Percentiles rank a stretch among this genome's conserved stretches.
Evolutionary conservation across 2,329 filamentous ascomycete species (phyloP).

Genomic region (Ceratocystis colombiana): DNA sequence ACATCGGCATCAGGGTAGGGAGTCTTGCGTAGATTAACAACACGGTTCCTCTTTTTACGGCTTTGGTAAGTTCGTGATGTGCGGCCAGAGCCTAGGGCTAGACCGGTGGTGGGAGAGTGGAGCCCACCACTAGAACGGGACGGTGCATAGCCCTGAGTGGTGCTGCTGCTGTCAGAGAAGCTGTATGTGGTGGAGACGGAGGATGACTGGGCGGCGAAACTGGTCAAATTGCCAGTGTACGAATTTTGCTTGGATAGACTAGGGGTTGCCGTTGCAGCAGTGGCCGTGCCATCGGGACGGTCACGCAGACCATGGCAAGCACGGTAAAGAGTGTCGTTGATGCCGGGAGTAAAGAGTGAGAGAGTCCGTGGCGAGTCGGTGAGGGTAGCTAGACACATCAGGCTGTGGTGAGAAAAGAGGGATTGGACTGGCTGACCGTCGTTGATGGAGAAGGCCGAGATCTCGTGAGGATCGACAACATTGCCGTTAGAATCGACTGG

Average conservation of each 20-base stretch:
- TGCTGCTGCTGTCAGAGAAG: constrained; percentile 60
- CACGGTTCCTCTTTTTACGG: constrained; percentile 72
- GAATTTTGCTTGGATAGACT: constrained; percentile 55
- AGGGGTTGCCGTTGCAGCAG: constrained; percentile 34
- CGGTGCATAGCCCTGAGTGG: constrained; percentile 51
- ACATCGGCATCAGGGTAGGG: constrained; percentile 39
- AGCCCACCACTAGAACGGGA: constrained; percentile 36
- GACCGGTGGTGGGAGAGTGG: constrained; percentile 36
- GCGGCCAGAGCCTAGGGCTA: constrained; percentile 53
- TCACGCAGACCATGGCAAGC: constrained; percentile 80
- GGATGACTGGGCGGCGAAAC: constrained; percentile 29
- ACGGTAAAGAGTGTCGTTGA: constrained; percentile 79
- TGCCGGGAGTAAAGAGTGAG: constrained; percentile 83
- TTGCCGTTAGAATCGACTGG: constrained; percentile 74
- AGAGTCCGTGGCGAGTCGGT: constrained; percentile 83
- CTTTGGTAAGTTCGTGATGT: constrained; percentile 50
- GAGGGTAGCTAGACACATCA: constrained; percentile 70
- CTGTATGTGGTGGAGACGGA: constrained; percentile 52
- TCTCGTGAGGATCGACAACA: constrained; percentile 61
- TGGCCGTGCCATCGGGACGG: constrained; percentile 46
- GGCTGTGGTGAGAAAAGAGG: constrained; percentile 89
- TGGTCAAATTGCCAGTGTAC: constrained; percentile 31
- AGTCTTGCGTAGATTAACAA: constrained; percentile 67
- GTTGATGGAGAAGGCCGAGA: constrained; percentile 69
- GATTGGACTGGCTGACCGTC: constrained; percentile 72